Evolutionary conservation across 2,329 filamentous ascomycete genomes (phyloP).

Genomic region (Talaromyces piceae): DNA sequence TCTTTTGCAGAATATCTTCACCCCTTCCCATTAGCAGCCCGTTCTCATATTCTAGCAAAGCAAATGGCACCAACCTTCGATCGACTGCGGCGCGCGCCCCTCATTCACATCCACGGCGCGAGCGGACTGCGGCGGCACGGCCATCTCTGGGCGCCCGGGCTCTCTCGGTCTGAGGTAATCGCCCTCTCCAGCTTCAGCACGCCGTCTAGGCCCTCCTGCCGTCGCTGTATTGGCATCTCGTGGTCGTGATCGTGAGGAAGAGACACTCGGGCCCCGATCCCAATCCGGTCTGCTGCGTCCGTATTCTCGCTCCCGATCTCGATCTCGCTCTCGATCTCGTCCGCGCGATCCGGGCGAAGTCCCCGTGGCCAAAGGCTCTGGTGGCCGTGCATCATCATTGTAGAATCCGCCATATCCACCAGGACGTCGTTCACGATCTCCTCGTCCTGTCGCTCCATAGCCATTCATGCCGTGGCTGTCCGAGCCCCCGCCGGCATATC

Average conservation of each 20-base stretch:
- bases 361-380: constrained; percentile 18
- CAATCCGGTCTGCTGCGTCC: constrained; percentile 15
- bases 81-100: constrained; percentile 24
- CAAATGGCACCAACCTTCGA: constrained; percentile 26
- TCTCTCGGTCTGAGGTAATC: constrained; percentile 16
- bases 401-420: constrained; percentile 41
- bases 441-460: constrained; percentile 18
- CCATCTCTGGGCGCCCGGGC: constrained; percentile 15
- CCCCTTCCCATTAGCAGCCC: background rate
- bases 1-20: constrained; percentile 64
- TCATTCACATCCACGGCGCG: constrained; percentile 13
- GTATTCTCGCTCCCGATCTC: constrained; percentile 6
- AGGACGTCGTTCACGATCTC: constrained; percentile 29
- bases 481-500: constrained; percentile 18
- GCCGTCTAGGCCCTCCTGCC: constrained; percentile 19
- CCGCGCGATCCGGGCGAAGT: constrained; percentile 26
- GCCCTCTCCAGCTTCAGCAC: constrained; percentile 19
- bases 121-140: constrained; percentile 14
- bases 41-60: background rate
- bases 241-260: constrained; percentile 28
- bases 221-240: constrained; percentile 20
- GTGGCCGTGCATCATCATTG: constrained; percentile 23
- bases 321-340: constrained; percentile 19
- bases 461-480: constrained; percentile 27
- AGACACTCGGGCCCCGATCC: constrained; percentile 20